Base-by-base conservation (phyloP, 164 flowering plant genomes). In the Berberis vulgaris region DNA sequence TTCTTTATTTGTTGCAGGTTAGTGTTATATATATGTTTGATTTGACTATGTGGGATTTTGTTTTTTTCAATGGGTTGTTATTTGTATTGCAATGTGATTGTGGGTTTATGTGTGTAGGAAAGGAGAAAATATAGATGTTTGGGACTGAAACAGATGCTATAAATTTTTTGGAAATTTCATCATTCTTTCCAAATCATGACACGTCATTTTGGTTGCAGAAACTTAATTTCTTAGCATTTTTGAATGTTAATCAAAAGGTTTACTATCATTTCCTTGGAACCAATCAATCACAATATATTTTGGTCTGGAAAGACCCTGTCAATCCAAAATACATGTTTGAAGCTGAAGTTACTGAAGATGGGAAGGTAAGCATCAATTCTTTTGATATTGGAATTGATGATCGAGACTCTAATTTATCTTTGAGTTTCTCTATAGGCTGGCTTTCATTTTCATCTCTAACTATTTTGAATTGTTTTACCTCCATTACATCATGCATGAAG, bases 191-290 rank as follows among this genome's bases (percentile, higher is more conserved):
- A 26, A 26, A 26, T 26, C 26, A 26, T 26, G 26, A 26, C 26
- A 26, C 26, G 26, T 26, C 26, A 26, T 26, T 26, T 26, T 26
- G 26, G 26, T 26, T 26, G 26, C 26, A 26, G 26, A 26, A 26
- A 26, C 26, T 26, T 26, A 26, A 26, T 26, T 26, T 26, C 26
- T 26, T 26, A 26, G 26, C 26, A 26, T 26, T 26, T 26, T 26
- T 26, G 26, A 91, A 85, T 69, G 81, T 91, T 57, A 69, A 89
- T 77, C 92, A 91, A n/a, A 82, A 84, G 70, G n/a, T 95, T 0
- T 88, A 82, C 76, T 95, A 95, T 73, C 99, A 95, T 75, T 80
- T 86, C 66, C 57, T 91, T 77, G 98, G 98, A 38, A 88, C 88
- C 0, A 84, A 89, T 66, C 98, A 95, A 70, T 85, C 91, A 54